phyloP scores from a whole-genome alignment of 2,329 filamentous ascomycete genomes.

The Penicillium sp. region DNA sequence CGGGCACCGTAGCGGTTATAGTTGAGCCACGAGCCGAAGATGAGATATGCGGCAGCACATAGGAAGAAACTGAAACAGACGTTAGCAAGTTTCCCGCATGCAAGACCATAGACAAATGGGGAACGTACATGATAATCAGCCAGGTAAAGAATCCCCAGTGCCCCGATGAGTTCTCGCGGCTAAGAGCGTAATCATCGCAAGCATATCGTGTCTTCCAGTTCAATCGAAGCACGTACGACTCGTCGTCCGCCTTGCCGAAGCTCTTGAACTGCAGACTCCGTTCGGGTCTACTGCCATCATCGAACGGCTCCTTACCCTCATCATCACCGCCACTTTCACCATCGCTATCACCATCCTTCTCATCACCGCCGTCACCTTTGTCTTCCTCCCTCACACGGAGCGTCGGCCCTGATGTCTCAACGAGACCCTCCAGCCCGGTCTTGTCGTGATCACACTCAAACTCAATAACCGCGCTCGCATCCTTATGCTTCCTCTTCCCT shows the following conservation, averaged over 20 bases:
- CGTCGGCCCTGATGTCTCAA: conserved; percentile 34
- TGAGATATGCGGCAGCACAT: conserved; percentile 83
- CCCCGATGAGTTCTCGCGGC: conserved; percentile 49
- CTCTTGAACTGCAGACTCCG: conserved; percentile 77
- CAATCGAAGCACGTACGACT: conserved; percentile 69
- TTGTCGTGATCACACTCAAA: conserved; percentile 78
- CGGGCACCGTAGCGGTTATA: conserved; percentile 95
- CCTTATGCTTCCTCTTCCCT: conserved; percentile 61
- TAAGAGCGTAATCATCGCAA: conserved; percentile 66
- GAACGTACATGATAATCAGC: conserved; percentile 86
- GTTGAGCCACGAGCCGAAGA: conserved; percentile 98
- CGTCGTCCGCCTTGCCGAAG: conserved; percentile 66
- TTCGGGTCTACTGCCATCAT: conserved; percentile 28
- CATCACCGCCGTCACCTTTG: conserved; percentile 23
- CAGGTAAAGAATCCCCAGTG: conserved; percentile 98
- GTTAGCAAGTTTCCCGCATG: not conserved
- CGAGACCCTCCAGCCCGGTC: conserved; percentile 69
- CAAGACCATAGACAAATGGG: conserved; percentile 2
- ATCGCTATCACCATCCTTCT: conserved; percentile 14
- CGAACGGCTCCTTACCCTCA: conserved; percentile 28
- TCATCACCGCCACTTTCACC: conserved; percentile 5
- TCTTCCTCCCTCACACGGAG: conserved; percentile 27
- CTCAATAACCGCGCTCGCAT: conserved; percentile 70
- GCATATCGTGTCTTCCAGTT: conserved; percentile 89
- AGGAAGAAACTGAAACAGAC: conserved; percentile 73